Evolutionary conservation across 2,329 filamentous ascomycete genomes (phyloP).

Genomic region (Epichloe aotearoae): DNA sequence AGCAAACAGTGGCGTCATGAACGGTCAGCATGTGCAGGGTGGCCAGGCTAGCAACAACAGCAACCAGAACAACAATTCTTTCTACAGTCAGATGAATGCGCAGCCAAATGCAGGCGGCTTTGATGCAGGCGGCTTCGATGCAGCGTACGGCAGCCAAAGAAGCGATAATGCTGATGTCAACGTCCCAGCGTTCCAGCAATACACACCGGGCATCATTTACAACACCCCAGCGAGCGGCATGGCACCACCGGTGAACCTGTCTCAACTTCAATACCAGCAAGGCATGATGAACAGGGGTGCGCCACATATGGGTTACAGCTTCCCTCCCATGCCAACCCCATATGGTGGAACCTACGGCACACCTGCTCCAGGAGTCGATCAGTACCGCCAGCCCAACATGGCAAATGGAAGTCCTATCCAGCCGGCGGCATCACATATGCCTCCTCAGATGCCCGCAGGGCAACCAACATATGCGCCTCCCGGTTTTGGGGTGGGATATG

Average conservation of each 20-base stretch:
- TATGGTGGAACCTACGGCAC: constrained; percentile 39
- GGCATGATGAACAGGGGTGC: constrained; percentile 39
- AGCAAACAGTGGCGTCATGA: constrained; percentile 23
- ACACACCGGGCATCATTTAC: constrained; percentile 39
- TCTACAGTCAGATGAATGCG: constrained; percentile 37
- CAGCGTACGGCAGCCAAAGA: constrained; percentile 37
- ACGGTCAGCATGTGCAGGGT: constrained; percentile 27
- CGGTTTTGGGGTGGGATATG: constrained; percentile 35
- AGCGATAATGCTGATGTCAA: constrained; percentile 38
- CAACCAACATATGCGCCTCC: constrained; percentile 35
- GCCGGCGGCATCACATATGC: constrained; percentile 25
- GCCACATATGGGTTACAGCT: constrained; percentile 44
- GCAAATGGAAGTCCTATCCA: constrained; percentile 39
- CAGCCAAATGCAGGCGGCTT: constrained; percentile 28
- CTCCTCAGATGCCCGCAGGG: constrained; percentile 26
- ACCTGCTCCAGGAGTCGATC: constrained; percentile 36
- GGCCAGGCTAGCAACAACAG: constrained; percentile 17
- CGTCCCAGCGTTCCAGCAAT: constrained; percentile 36
- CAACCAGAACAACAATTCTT: constrained; percentile 28
- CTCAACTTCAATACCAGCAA: constrained; percentile 47
- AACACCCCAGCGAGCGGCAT: constrained; percentile 32
- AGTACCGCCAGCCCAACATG: constrained; percentile 40
- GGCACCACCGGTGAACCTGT: constrained; percentile 32
- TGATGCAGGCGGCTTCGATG: constrained; percentile 33
- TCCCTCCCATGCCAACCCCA: constrained; percentile 40